Conservation (phyloP, 2,329 filamentous ascomycete species). For the Ophiobolus disseminans region DNA sequence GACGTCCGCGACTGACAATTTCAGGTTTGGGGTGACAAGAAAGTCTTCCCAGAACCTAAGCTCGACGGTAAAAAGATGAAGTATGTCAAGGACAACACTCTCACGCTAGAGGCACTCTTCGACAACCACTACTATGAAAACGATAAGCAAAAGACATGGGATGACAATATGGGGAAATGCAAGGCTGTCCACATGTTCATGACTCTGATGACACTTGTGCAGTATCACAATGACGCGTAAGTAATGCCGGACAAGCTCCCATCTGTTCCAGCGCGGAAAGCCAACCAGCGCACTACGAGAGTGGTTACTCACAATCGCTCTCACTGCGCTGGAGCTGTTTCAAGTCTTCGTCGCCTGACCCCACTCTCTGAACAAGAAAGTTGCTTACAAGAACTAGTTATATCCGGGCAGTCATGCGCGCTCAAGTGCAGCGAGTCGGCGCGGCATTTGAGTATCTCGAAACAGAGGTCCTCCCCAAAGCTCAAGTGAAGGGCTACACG, state of each 20-base stretch:
- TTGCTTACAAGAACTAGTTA: no score
- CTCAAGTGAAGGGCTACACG: not conserved
- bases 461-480: not conserved
- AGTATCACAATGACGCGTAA: slow-evolving; percentile 10
- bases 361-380: no score
- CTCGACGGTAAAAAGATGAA: slow-evolving; percentile 1
- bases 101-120: slow-evolving; percentile 4
- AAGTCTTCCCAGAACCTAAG: not conserved
- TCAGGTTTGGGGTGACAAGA: slow-evolving; percentile 1
- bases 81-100: slow-evolving; percentile 1
- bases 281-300: no score
- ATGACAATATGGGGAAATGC: slow-evolving; percentile 7
- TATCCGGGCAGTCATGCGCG: slow-evolving; percentile 9
- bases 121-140: slow-evolving; percentile 2
- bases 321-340: no score
- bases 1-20: not conserved
- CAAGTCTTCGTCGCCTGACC: no score
- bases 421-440: slow-evolving; percentile 8
- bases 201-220: slow-evolving; percentile 4
- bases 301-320: no score
- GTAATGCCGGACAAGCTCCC: not conserved
- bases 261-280: no score
- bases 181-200: slow-evolving; percentile 11
- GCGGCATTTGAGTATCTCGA: slow-evolving; percentile 3
- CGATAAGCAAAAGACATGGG: slow-evolving; percentile 3